Base-by-base conservation (phyloP, 805 yeast species). In the Wickerhamomyces bovis region DNA sequence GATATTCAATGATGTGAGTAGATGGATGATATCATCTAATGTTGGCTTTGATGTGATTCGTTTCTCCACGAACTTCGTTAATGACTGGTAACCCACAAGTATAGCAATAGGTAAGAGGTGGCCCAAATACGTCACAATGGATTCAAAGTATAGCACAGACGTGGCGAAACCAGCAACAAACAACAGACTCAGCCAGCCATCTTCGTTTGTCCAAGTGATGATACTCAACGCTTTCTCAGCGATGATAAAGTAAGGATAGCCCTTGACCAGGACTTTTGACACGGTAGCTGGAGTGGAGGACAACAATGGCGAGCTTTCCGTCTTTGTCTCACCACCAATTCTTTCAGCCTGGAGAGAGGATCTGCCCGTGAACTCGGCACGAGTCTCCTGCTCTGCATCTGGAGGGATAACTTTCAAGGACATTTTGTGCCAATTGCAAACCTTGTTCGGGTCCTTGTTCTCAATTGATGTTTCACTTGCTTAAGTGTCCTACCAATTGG, bases 261-360 rank as follows among this genome's bases (percentile, higher is more conserved):
- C 80, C 50, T 80, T 75, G 36, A 89, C 78, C 44, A 92, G 72
- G 3, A 94, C 87, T 56, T 87, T 85, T 26, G 96, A 83, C 13
- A 92, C 88, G 1, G 89, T 79, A 2, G 97, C 94, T 3, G 98
- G 98, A 0, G 99, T 94, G 1, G 89, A 80, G 2, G 89, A 80
- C 35, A 89, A 74, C 53, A 94, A 73, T 1, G 97, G 96, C 3
- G 96, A 85, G 38, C 58, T 53, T 46, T 57, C 53, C 6, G 63
- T 54, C 35, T 53, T 53, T 21, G 54, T 28, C 15, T 55, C 56
- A n/a, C 59, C 59, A 1, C 61, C 62, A 33, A 58, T 51, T 38
- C 61, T 46, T 12, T 54, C 57, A 1, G 41, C 41, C 1, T 46
- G 39, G 1, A 50, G 38, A 4, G 57, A 45, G 11, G 69, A 60